phyloP scores from a whole-genome alignment of 2,329 filamentous ascomycete genomes.

The Aspergillus pseudonomiae region DNA sequence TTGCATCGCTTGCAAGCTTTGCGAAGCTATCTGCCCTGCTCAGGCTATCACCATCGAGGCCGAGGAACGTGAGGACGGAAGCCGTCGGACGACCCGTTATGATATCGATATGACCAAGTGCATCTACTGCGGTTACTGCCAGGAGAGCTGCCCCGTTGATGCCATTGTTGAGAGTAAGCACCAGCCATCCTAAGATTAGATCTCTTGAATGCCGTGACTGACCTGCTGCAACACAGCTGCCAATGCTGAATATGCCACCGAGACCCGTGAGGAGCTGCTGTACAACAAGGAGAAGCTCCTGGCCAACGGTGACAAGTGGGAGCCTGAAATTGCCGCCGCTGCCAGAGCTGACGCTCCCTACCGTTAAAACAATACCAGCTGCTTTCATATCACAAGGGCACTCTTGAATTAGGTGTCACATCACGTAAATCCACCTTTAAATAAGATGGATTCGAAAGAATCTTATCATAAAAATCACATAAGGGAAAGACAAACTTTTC shows the following conservation, averaged over 20 bases:
- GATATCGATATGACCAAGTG: constrained; percentile 99
- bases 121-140: constrained; percentile 99
- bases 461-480: neutral
- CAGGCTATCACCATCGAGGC: constrained; percentile 99
- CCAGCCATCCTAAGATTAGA: constrained; percentile 22
- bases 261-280: constrained; percentile 86
- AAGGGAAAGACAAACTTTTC: constrained; percentile 7
- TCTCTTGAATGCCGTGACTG: neutral
- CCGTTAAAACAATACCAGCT: constrained; percentile 58
- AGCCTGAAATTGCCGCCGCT: constrained; percentile 90
- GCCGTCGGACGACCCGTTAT: constrained; percentile 92
- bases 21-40: constrained; percentile 96
- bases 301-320: constrained; percentile 93
- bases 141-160: constrained; percentile 98
- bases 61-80: constrained; percentile 95
- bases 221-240: constrained; percentile 51
- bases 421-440: constrained; percentile 6
- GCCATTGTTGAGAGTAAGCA: constrained; percentile 76
- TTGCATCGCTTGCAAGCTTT: constrained; percentile 99
- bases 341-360: constrained; percentile 94
- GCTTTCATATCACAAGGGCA: constrained; percentile 5
- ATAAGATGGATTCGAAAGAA: constrained; percentile 6
- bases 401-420: constrained; percentile 9
- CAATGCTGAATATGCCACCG: constrained; percentile 74
- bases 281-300: constrained; percentile 98